A percentile compares a stretch with the other conserved stretches of the same genome.
Conservation (phyloP, 352 stramenopile genomes). For the Phytophthora multivora region DNA sequence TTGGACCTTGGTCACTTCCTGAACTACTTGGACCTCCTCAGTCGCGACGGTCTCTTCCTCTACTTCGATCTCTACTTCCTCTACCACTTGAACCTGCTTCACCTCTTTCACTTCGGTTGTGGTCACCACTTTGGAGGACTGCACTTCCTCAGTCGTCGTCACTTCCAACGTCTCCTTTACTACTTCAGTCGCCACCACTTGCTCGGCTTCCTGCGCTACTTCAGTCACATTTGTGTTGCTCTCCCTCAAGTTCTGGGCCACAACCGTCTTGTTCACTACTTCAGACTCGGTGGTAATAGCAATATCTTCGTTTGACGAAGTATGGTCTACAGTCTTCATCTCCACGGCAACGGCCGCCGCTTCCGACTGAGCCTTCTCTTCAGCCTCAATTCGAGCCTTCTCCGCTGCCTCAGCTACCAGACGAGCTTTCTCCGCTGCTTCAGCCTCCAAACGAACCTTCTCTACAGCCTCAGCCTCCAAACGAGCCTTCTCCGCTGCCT, state of each 20-base stretch:
- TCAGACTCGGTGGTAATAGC: no score
- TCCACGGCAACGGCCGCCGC: no score
- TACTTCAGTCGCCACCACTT: background rate
- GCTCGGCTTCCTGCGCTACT: background rate
- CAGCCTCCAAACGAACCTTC: background rate
- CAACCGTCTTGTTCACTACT: no score
- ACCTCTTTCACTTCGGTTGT: constrained; percentile 2
- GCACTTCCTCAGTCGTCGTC: constrained; percentile 1
- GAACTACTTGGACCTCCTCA: constrained; percentile 8
- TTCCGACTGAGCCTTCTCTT: no score
- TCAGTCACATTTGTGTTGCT: background rate
- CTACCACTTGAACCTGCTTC: constrained; percentile 1
- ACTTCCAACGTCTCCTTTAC: constrained; percentile 5
- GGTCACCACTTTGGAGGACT: constrained; percentile 1
- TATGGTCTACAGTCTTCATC: no score
- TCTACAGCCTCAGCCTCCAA: no score
- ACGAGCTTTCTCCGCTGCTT: background rate
- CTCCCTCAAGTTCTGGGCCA: no score
- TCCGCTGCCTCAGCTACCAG: no score
- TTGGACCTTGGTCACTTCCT: constrained; percentile 6
- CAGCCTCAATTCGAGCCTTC: no score
- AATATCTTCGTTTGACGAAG: no score
- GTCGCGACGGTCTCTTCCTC: background rate
- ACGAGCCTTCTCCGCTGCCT: no score
- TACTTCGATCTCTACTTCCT: constrained; percentile 6